phyloP scores from a whole-genome alignment of 1,139 yeast species.

The Yamadazyma membranifaciens region DNA sequence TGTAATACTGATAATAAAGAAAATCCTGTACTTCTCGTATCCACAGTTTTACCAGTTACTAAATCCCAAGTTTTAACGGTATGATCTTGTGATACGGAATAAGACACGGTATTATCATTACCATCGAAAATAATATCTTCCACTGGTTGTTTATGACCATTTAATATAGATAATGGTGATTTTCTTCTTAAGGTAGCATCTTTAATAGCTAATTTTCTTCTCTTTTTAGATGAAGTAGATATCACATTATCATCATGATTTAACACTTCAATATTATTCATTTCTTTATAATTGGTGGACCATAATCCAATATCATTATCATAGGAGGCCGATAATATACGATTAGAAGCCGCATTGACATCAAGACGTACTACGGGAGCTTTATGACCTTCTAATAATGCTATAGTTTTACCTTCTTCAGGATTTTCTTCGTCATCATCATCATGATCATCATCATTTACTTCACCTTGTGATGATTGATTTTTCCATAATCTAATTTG shows the following conservation, averaged over 20 bases:
- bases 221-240: slow-evolving; percentile 83
- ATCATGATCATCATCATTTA: slow-evolving; percentile 21
- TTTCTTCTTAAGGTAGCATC: slow-evolving; percentile 78
- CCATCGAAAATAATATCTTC: slow-evolving; percentile 78
- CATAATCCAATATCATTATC: slow-evolving; percentile 83
- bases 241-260: slow-evolving; percentile 48
- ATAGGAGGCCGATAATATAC: slow-evolving; percentile 81
- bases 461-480: slow-evolving; percentile 34
- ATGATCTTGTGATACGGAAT: slow-evolving; percentile 95
- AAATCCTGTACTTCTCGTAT: slow-evolving; percentile 86
- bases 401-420: slow-evolving; percentile 73
- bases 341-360: slow-evolving; percentile 47
- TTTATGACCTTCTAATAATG: slow-evolving; percentile 84
- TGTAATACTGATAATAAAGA: slow-evolving; percentile 76
- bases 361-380: slow-evolving; percentile 82
- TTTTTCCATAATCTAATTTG: slow-evolving; percentile 87
- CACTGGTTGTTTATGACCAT: slow-evolving; percentile 83
- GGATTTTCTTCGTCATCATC: slow-evolving; percentile 43
- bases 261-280: slow-evolving; percentile 70
- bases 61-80: slow-evolving; percentile 95
- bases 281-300: slow-evolving; percentile 84
- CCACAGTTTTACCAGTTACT: slow-evolving; percentile 77
- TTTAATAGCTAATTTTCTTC: slow-evolving; percentile 77
- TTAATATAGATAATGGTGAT: slow-evolving; percentile 73
- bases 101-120: slow-evolving; percentile 74